Conservation (phyloP, 2,329 filamentous ascomycete genomes). For the Plectosphaerella sp. region DNA sequence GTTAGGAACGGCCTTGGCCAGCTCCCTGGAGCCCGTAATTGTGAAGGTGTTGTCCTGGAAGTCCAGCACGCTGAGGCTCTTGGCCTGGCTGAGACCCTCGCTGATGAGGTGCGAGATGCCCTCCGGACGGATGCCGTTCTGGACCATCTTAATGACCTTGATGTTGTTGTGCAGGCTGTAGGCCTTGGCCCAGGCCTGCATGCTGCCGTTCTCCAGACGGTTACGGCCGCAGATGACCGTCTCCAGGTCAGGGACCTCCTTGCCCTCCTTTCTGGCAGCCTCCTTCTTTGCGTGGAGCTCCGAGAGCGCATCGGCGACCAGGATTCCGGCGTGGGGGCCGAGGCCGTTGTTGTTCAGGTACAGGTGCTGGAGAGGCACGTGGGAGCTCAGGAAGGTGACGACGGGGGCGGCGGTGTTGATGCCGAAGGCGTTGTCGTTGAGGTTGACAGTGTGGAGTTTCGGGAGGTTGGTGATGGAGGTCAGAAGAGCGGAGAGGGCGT, state of each 20-base stretch:
- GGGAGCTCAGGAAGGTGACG: constrained; percentile 82
- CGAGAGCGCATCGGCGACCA: constrained; percentile 83
- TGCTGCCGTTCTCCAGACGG: constrained; percentile 90
- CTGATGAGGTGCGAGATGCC: constrained; percentile 79
- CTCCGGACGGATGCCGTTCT: constrained; percentile 94
- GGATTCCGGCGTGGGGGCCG: constrained; percentile 82
- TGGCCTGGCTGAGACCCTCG: constrained; percentile 70
- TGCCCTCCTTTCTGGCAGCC: constrained; percentile 65
- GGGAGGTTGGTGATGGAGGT: constrained; percentile 82
- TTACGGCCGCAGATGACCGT: constrained; percentile 98
- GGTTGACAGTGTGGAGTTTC: constrained; percentile 84
- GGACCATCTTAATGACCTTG: constrained; percentile 90
- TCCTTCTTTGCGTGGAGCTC: constrained; percentile 81
- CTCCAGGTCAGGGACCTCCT: constrained; percentile 77
- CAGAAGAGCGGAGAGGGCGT: constrained; percentile 79
- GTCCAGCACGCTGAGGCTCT: constrained; percentile 71
- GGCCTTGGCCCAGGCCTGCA: constrained; percentile 89
- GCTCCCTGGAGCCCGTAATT: constrained; percentile 68
- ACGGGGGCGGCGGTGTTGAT: constrained; percentile 91
- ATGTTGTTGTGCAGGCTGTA: constrained; percentile 80
- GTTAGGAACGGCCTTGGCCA: constrained; percentile 67
- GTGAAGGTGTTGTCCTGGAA: constrained; percentile 98
- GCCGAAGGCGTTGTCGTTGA: constrained; percentile 97
- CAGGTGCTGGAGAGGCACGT: constrained; percentile 87
- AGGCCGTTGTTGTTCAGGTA: constrained; percentile 98